phyloP scores from a whole-genome alignment of 2,329 filamentous ascomycete species.

The Colletotrichum lentis region DNA sequence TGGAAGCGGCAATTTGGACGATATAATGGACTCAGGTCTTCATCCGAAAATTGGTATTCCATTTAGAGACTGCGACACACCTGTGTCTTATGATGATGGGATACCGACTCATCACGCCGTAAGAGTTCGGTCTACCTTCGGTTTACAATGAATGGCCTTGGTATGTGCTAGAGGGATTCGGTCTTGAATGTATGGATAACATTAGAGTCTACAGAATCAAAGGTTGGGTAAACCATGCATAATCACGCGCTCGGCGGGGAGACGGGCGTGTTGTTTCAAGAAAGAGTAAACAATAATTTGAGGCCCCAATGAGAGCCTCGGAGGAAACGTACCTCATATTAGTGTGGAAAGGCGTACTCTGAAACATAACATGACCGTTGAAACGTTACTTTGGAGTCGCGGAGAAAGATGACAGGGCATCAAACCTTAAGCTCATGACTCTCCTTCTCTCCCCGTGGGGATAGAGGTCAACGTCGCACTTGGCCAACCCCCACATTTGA shows the following conservation, averaged over 20 bases:
- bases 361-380: background rate
- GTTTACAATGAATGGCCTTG: background rate
- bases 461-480: background rate
- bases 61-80: background rate
- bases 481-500: background rate
- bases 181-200: background rate
- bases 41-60: background rate
- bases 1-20: background rate
- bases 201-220: too few species aligned
- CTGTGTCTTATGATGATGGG: too few species aligned
- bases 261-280: too few species aligned
- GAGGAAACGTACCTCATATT: constrained; percentile 19
- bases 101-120: background rate
- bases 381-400: constrained; percentile 15
- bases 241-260: background rate
- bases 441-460: constrained; percentile 22
- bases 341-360: too few species aligned
- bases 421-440: constrained; percentile 24
- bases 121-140: too few species aligned
- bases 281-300: background rate
- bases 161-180: background rate
- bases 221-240: background rate
- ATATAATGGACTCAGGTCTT: background rate
- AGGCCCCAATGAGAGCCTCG: background rate
- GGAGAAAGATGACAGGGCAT: background rate